Percentiles rank a stretch among this genome's conserved stretches.
Conservation (phyloP, 2,329 filamentous ascomycete species). For the Alternaria brassicicola region DNA sequence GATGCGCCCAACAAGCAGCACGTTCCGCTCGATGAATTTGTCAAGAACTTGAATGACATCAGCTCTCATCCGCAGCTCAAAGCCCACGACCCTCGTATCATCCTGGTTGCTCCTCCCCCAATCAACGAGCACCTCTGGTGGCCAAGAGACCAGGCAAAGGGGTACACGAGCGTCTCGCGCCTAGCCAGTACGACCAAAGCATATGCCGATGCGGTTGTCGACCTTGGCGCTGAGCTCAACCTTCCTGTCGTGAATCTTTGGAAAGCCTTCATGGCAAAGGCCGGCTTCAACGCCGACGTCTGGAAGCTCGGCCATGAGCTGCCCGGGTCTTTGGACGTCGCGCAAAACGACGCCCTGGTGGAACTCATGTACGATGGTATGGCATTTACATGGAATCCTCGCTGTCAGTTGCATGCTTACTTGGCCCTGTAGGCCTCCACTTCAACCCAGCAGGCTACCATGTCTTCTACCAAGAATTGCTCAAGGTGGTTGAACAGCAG, state of each 20-base stretch:
- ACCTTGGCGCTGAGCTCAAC: slow-evolving; percentile 62
- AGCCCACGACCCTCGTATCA: slow-evolving; percentile 73
- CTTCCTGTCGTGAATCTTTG: slow-evolving; percentile 79
- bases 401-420: slow-evolving; percentile 13
- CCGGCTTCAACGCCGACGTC: slow-evolving; percentile 55
- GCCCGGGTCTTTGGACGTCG: slow-evolving; percentile 63
- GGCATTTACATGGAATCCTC: slow-evolving; percentile 18
- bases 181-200: slow-evolving; percentile 66
- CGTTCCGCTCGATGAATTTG: slow-evolving; percentile 77
- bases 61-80: slow-evolving; percentile 72
- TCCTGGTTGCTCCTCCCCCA: slow-evolving; percentile 83
- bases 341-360: slow-evolving; percentile 62
- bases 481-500: slow-evolving; percentile 56
- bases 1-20: slow-evolving; percentile 71
- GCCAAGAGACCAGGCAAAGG: slow-evolving; percentile 53
- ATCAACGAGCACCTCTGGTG: slow-evolving; percentile 75
- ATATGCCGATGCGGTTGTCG: slow-evolving; percentile 70
- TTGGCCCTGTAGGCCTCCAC: slow-evolving; percentile 58
- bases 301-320: slow-evolving; percentile 54
- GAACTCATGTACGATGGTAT: slow-evolving; percentile 63
- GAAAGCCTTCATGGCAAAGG: slow-evolving; percentile 73
- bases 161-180: slow-evolving; percentile 50
- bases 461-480: slow-evolving; percentile 61
- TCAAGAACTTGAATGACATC: slow-evolving; percentile 72
- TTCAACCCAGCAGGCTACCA: slow-evolving; percentile 63